Evolutionary conservation across 2,329 filamentous ascomycete species (phyloP).

Genomic region (Ophiostoma australiae): DNA sequence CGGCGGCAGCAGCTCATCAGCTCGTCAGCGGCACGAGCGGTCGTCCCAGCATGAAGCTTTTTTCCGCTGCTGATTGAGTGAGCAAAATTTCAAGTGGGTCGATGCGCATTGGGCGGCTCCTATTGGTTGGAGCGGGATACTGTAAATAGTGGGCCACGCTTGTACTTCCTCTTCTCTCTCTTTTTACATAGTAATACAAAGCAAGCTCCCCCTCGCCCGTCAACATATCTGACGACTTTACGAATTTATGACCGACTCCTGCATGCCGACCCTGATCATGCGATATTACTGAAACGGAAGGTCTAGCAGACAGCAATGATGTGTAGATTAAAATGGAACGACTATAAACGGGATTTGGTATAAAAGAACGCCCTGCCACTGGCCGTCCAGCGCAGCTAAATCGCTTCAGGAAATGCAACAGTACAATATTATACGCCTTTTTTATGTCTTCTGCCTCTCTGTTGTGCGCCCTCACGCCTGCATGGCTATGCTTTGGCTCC

Average conservation of each 20-base stretch:
- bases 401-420: background rate
- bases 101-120: background rate
- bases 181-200: too few species aligned
- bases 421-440: slow-evolving; percentile 6
- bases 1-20: background rate
- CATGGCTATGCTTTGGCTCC: slow-evolving; percentile 20
- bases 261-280: background rate
- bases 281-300: background rate
- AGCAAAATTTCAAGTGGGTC: slow-evolving; percentile 17
- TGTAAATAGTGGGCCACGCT: slow-evolving; percentile 6
- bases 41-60: slow-evolving; percentile 10
- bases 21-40: slow-evolving; percentile 6
- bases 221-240: slow-evolving; percentile 1
- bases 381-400: background rate
- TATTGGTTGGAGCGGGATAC: background rate
- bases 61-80: background rate
- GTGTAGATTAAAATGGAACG: background rate
- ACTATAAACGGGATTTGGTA: background rate
- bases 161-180: slow-evolving; percentile 4
- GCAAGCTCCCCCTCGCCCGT: background rate
- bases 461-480: slow-evolving; percentile 13
- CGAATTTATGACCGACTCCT: background rate
- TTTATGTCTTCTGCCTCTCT: background rate
- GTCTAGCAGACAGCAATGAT: background rate
- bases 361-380: slow-evolving; percentile 13